Conservation (phyloP, 208 protist genomes). For the Histomonas meleagridis region DNA sequence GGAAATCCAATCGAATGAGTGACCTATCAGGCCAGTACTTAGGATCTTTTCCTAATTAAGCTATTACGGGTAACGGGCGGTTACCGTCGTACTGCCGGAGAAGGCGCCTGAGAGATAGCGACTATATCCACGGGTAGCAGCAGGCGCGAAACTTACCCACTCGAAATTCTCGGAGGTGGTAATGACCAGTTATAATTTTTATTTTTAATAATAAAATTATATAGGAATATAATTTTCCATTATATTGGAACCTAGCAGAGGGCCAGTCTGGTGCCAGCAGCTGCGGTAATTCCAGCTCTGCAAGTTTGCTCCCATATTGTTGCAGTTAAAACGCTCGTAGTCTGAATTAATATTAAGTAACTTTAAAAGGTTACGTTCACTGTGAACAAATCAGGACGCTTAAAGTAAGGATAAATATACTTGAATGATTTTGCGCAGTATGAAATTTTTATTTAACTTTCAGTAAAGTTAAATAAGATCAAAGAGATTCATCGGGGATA, state of each 20-base stretch:
- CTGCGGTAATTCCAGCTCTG: conserved; percentile 46
- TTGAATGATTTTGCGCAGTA: background rate
- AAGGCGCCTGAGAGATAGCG: background rate
- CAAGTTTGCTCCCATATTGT: conserved; percentile 41
- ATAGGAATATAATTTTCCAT: background rate
- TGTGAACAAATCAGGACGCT: conserved; percentile 16
- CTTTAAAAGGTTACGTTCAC: too few species aligned
- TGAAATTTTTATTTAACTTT: conserved; percentile 1
- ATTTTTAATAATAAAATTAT: background rate
- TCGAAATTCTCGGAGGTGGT: conserved; percentile 13
- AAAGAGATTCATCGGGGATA: conserved; percentile 45
- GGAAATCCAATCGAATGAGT: background rate
- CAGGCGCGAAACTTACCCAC: conserved; percentile 25
- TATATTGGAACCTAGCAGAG: background rate
- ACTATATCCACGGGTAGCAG: background rate
- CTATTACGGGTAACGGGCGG: conserved; percentile 62
- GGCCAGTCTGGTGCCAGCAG: conserved; percentile 43
- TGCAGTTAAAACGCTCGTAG: conserved; percentile 43
- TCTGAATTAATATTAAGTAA: background rate
- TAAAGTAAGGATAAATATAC: background rate
- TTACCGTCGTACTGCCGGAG: conserved; percentile 45
- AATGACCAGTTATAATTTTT: background rate
- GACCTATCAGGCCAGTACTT: conserved; percentile 64
- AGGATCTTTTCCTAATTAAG: conserved; percentile 60
- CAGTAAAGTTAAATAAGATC: too few species aligned